These are phyloP conservation scores for Solanum bulbocastanum DNA, from an alignment of 257 asterid genomes.

Conservation along the genomic window DNA sequence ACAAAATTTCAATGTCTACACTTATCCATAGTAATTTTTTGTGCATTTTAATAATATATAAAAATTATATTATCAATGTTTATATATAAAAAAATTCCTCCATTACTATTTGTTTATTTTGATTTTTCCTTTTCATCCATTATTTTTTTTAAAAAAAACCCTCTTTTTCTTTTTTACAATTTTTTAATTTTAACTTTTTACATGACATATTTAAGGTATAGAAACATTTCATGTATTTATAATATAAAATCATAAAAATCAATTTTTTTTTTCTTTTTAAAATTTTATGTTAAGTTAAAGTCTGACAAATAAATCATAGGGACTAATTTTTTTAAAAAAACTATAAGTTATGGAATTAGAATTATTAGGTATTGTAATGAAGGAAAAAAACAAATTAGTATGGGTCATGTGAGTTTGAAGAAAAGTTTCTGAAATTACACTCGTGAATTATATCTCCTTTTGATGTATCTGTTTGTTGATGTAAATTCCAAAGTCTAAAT, in stretches of 20 bases:
- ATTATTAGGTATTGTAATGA: neutral
- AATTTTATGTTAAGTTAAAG: neutral
- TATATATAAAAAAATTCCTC: neutral
- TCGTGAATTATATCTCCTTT: neutral
- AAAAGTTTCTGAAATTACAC: neutral
- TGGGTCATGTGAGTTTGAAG: neutral
- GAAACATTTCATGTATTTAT: neutral
- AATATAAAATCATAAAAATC: too few species aligned
- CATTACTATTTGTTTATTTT: neutral
- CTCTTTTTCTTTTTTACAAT: too few species aligned
- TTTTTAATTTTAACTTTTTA: too few species aligned
- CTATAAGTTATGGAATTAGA: too few species aligned
- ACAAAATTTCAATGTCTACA: too few species aligned
- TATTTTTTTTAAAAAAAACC: too few species aligned
- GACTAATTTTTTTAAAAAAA: too few species aligned
- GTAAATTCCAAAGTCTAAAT: neutral
- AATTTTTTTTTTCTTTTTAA: neutral
- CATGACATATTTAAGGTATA: too few species aligned
- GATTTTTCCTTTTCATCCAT: too few species aligned
- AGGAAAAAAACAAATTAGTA: neutral
- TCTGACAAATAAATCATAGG: too few species aligned
- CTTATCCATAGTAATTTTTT: neutral
- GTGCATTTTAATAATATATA: neutral
- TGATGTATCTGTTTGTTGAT: neutral
- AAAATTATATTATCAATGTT: neutral